A percentile compares a stretch with the other conserved stretches of the same genome.
Conservation (phyloP, 306 rosid genomes). For the Ceratonia siliqua region DNA sequence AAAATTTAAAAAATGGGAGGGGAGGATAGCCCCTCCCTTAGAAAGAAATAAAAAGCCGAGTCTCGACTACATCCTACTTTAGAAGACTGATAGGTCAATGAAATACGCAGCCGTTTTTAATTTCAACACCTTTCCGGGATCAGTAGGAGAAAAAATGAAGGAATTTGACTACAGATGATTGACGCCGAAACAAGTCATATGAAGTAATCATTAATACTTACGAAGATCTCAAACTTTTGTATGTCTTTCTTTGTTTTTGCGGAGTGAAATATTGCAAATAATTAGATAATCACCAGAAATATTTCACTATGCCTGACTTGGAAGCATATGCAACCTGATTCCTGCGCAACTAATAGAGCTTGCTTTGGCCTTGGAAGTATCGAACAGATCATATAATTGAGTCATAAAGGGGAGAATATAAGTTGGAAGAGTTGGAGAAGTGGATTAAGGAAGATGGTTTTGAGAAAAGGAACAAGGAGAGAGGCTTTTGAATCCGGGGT, state of each 20-base stretch:
- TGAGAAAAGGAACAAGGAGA: conserved; percentile 41
- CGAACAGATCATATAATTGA: conserved; percentile 64
- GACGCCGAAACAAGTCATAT: conserved; percentile 38
- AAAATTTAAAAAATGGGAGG: too few species aligned
- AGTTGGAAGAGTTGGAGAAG: conserved; percentile 38
- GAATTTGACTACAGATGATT: not conserved
- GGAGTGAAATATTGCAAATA: too few species aligned
- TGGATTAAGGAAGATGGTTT: conserved; percentile 52
- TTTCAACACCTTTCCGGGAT: too few species aligned
- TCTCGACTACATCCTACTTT: too few species aligned
- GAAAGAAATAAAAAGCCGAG: too few species aligned
- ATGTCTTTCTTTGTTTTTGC: too few species aligned
- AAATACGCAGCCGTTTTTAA: too few species aligned
- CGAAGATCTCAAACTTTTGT: too few species aligned
- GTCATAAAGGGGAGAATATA: conserved; percentile 47
- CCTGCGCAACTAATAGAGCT: conserved; percentile 52
- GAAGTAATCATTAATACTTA: conserved; percentile 51
- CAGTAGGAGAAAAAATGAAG: too few species aligned
- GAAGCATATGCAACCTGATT: conserved; percentile 55
- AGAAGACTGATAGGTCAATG: too few species aligned
- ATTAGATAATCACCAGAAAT: too few species aligned
- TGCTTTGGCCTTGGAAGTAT: conserved; percentile 61
- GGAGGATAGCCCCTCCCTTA: too few species aligned
- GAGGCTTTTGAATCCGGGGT: conserved; percentile 47
- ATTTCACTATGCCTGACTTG: conserved; percentile 68